Conservation (phyloP, 805 yeast genomes). For the Kuraishia molischiana region DNA sequence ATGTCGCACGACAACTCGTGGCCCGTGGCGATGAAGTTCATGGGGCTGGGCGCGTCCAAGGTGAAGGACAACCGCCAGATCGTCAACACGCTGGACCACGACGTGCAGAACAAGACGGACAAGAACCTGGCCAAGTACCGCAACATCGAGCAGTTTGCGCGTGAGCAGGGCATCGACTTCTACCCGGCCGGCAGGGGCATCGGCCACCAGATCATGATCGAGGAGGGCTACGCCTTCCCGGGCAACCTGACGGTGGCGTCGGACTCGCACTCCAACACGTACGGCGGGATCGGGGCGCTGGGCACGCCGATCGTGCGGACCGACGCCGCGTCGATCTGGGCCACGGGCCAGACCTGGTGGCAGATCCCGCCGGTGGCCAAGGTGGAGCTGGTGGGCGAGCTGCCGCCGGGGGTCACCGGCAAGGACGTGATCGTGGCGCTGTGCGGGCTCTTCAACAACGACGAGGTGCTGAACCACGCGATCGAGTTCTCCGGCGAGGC, state of each 20-base stretch:
- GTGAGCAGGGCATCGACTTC: conserved; percentile 86
- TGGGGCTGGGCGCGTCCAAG: conserved; percentile 82
- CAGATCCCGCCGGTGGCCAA: conserved; percentile 98
- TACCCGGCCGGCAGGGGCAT: conserved; percentile 99
- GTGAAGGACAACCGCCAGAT: conserved; percentile 84
- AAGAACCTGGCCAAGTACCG: conserved; percentile 80
- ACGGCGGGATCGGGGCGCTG: conserved; percentile 92
- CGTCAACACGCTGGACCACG: conserved; percentile 95
- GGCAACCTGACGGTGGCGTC: conserved; percentile 89
- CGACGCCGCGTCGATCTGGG: conserved; percentile 99
- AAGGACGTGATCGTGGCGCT: conserved; percentile 95
- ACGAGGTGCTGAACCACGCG: conserved; percentile 89
- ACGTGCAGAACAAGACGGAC: conserved; percentile 88
- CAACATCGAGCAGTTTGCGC: conserved; percentile 86
- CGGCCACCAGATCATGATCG: conserved; percentile 98
- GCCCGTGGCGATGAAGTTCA: conserved; percentile 97
- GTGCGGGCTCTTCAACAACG: conserved; percentile 88
- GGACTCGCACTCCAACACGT: conserved; percentile 95
- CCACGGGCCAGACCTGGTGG: conserved; percentile 99
- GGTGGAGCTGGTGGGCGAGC: conserved; percentile 73
- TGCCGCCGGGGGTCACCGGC: conserved; percentile 87
- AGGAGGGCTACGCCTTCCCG: conserved; percentile 98
- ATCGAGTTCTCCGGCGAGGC: conserved; percentile 89
- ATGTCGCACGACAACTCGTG: conserved; percentile 99
- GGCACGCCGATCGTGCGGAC: conserved; percentile 99